phyloP scores from a whole-genome alignment of 78 protist genomes.

The Paulinella micropora region DNA sequence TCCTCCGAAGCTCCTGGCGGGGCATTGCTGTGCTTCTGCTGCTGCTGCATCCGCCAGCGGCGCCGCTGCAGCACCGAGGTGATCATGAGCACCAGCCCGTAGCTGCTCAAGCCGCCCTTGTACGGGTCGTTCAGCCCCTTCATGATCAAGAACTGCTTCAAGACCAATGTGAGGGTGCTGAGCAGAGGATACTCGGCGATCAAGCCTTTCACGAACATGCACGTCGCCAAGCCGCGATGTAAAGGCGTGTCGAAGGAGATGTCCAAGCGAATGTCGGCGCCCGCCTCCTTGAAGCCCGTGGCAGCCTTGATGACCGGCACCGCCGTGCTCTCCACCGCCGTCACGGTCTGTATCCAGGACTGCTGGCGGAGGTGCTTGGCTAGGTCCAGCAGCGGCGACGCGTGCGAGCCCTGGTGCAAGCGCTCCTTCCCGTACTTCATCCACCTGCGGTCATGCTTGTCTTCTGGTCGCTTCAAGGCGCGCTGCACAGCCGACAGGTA shows the following conservation, averaged over 20 bases:
- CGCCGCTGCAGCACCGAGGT: not conserved
- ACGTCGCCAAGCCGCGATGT: not conserved
- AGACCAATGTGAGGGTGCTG: not conserved
- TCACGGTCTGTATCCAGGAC: not conserved
- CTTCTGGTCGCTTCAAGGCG: no score
- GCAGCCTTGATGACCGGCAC: not conserved
- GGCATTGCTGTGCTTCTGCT: no score
- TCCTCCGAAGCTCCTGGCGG: no score
- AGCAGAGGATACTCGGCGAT: constrained; percentile 4
- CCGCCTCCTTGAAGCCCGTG: not conserved
- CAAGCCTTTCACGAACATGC: not conserved
- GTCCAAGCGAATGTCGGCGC: not conserved
- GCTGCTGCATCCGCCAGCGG: no score
- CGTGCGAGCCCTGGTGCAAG: no score
- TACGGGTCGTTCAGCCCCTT: not conserved
- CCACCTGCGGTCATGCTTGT: no score
- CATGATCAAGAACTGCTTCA: not conserved
- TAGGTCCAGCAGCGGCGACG: no score
- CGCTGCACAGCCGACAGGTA: no score
- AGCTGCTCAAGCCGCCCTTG: not conserved
- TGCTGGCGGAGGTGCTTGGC: no score
- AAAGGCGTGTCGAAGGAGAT: not conserved
- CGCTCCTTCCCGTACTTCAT: no score
- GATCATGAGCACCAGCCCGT: not conserved
- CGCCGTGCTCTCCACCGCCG: not conserved